Evolutionary conservation across 352 stramenopile species (phyloP), one percentile per base, ranked within the genome.

Genomic region (Phytophthora pistaciae): DNA sequence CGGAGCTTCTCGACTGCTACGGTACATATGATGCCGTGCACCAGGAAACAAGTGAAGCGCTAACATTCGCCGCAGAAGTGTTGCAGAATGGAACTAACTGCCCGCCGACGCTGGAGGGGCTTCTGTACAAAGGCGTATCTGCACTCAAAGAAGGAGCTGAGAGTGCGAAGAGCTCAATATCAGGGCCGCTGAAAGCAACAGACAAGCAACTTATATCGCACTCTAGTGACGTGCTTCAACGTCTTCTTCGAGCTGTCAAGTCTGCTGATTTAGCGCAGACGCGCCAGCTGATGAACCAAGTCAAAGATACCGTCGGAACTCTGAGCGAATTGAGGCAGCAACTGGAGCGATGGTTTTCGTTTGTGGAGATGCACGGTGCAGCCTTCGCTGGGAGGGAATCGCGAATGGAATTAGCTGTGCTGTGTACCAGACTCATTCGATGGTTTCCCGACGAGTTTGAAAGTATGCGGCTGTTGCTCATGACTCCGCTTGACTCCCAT

Each of bases 371-470:
- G 6, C 60, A 78, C 21, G 75, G 69, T 5, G 13, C 55, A 46
- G 44, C 66, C 13, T 71, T 67, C 29, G 64, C 80, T 64, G 78
- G 79, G 11, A 84, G 79, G 56, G 82, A 90, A 66, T 78, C 72
- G 5, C 78, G 77, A 10, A 21, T 84, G 16, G 71, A 80, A 29
- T 57, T 88, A 13, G 71, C 75, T 2, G 23, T 86, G 5, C 52
- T 86, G 9, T 83, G 75, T 61, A 85, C 61, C 13, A 73, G 78
- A 9, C 71, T 90, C 3, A 74, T 82, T 23, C 78, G 71, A 56
- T 90, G 82, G 82, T 79, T 85, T 53, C 79, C 82, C 18, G 56
- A 76, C 23, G 68, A 86, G 11, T 79, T 69, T 53, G 65, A 56
- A 50, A 72, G 58, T 18, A 62, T 83, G 55, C 66, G 58, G 11